Base-by-base conservation (phyloP, 352 stramenopile genomes). In the Phytophthora fragariae region DNA sequence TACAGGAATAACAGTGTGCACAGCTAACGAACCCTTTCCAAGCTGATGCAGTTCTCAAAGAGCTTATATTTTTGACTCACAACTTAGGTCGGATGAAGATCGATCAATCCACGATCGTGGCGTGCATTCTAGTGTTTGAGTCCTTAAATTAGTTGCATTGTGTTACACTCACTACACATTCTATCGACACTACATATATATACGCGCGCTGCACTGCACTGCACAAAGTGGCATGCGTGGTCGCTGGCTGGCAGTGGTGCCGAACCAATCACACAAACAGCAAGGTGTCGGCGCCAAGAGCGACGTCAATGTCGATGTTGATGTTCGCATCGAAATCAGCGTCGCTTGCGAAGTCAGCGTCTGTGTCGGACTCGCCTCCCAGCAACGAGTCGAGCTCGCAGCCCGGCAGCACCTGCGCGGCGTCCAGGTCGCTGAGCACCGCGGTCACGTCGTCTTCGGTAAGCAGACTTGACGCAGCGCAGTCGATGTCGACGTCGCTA, bases 331-430 rank as follows among this genome's bases (percentile, higher is more conserved):
- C 33, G 5, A 47, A 19, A 12, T 50, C 1, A 31, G 49, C n/a
- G 4, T 50, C 41, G 41, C 12, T 44, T 2, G 11, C 44, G 5
- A 24, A 21, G 44, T 27, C 44, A 9, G 46, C 15, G 17, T 53
- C n/a, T 15, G 46, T 21, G 47, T 70, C 41, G 9, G 62, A 54
- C 15, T 19, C 24, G 4, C 8, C 46, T 17, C 17, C 57, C n/a
- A 76, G 37, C 17, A 68, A 44, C 54, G 27, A 46, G 46, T 73
- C 65, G 10, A 77, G 29, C 14, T 73, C 70, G 37, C 58, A 66
- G 12, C 52, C 31, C 5, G 41, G 54, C 9, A 59, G 27, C 14
- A 3, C 19, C 7, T 67, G 21, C 3, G 24, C 33, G n/a, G 15
- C 39, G 0, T 64, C 50, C 35, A 76, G 35, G 14, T 39, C 39